These are phyloP conservation scores for Hyaloperonospora brassicae DNA, from an alignment of 352 stramenopile genomes.

Conservation along the genomic window DNA sequence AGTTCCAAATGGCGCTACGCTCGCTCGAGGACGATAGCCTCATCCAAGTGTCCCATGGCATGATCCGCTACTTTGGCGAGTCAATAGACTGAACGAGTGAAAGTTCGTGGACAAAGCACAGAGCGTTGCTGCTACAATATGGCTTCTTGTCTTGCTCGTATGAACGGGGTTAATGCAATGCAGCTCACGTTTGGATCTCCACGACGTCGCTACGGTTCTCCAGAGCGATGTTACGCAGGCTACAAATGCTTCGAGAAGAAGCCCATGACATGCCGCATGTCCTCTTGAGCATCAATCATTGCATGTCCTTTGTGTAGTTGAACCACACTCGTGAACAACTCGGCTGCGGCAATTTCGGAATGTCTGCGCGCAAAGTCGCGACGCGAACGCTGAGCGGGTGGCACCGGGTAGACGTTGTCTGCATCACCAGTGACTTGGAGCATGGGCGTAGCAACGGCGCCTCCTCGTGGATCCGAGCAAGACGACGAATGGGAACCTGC, in stretches of 20 bases:
- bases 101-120: conserved; percentile 7
- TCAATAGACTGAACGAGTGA: conserved; percentile 17
- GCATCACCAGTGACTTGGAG: conserved; percentile 32
- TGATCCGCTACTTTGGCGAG: conserved; percentile 68
- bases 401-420: conserved; percentile 34
- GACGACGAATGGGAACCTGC: conserved; percentile 26
- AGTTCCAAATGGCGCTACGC: conserved; percentile 86
- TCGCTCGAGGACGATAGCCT: conserved; percentile 88
- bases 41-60: conserved; percentile 88
- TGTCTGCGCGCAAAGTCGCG: conserved; percentile 14
- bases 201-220: conserved; percentile 49
- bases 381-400: conserved; percentile 21
- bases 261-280: conserved; percentile 54
- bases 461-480: not conserved
- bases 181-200: conserved; percentile 31
- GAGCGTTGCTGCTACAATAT: not conserved
- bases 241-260: conserved; percentile 51
- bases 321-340: conserved; percentile 23
- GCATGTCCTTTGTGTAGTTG: conserved; percentile 34
- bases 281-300: conserved; percentile 40
- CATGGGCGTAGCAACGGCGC: conserved; percentile 33
- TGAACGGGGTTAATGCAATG: not conserved
- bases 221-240: conserved; percentile 41
- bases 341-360: conserved; percentile 14
- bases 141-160: not conserved